Percentiles rank a stretch among this genome's conserved stretches.
phyloP scores from a whole-genome alignment of 768 basidiomycete genomes.

The Pisolithus orientalis region DNA sequence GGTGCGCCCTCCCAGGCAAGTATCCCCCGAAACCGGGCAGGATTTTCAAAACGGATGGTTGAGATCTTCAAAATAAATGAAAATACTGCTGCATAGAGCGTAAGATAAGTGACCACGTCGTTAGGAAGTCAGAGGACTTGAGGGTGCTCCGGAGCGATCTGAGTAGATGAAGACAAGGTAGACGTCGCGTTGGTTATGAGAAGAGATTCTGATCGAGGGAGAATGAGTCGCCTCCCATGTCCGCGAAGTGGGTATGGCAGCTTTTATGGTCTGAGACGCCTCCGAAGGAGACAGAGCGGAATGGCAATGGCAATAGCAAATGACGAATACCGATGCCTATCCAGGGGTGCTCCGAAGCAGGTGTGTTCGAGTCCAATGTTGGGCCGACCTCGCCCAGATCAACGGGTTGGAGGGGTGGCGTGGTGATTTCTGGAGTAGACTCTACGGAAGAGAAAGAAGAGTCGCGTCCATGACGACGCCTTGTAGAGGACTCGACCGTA shows the following conservation, averaged over 20 bases:
- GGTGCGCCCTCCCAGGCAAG: conserved; percentile 3
- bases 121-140: conserved; percentile 26
- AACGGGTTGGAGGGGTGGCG: conserved; percentile 33
- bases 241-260: conserved; percentile 39
- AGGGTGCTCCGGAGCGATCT: conserved; percentile 16
- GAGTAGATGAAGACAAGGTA: conserved; percentile 19
- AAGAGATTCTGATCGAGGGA: conserved; percentile 42
- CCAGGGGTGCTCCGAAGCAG: conserved; percentile 20
- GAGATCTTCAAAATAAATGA: conserved; percentile 14
- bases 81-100: conserved; percentile 24
- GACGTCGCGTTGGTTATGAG: conserved; percentile 32
- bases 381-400: conserved; percentile 34
- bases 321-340: conserved; percentile 18
- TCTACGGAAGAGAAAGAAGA: conserved; percentile 50
- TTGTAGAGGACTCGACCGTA: conserved; percentile 47
- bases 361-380: conserved; percentile 27
- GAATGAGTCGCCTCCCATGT: conserved; percentile 30
- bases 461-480: conserved; percentile 35
- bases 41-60: conserved; percentile 15
- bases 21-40: conserved; percentile 9
- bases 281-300: conserved; percentile 40
- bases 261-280: conserved; percentile 23
- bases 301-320: conserved; percentile 26
- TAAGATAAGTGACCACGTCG: conserved; percentile 29
- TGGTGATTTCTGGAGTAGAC: conserved; percentile 47